These are phyloP conservation scores for Chaetoceros tenuissimus DNA, from an alignment of 108 stramenopile species.

Conservation along the genomic window DNA sequence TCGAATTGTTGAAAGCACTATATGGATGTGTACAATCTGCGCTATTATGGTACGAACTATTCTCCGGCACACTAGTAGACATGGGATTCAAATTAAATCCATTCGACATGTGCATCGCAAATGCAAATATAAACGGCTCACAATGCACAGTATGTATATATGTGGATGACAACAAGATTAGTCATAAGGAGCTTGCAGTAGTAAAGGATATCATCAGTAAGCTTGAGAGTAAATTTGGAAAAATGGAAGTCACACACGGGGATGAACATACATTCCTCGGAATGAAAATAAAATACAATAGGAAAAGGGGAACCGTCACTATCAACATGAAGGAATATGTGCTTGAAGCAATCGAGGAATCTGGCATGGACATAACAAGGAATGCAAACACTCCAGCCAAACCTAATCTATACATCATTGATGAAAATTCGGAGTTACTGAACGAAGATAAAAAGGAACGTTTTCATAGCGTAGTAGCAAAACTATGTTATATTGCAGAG, in stretches of 20 bases:
- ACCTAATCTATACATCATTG: slow-evolving; percentile 4
- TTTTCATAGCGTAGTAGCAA: slow-evolving; percentile 3
- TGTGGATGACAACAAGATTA: no score
- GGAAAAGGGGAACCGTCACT: no score
- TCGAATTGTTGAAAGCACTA: slow-evolving; percentile 29
- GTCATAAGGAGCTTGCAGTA: no score
- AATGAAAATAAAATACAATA: no score
- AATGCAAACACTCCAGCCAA: slow-evolving; percentile 4
- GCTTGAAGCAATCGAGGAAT: not conserved
- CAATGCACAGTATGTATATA: slow-evolving; percentile 15
- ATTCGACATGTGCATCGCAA: slow-evolving; percentile 36
- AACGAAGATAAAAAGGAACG: not conserved
- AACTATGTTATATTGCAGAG: slow-evolving; percentile 1
- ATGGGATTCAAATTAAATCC: slow-evolving; percentile 31
- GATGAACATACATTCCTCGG: not conserved
- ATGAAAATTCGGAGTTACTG: not conserved
- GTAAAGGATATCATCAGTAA: no score
- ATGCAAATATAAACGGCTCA: slow-evolving; percentile 18
- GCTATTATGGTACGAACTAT: not conserved
- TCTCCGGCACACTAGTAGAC: not conserved
- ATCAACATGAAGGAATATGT: slow-evolving; percentile 10
- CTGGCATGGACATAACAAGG: not conserved
- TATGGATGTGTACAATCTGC: slow-evolving; percentile 8
- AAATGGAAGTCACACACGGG: not conserved
- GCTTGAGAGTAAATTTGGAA: slow-evolving; percentile 5